Conservation (phyloP, 2,329 filamentous ascomycete genomes). For the Dryadomyces sulphureus region DNA sequence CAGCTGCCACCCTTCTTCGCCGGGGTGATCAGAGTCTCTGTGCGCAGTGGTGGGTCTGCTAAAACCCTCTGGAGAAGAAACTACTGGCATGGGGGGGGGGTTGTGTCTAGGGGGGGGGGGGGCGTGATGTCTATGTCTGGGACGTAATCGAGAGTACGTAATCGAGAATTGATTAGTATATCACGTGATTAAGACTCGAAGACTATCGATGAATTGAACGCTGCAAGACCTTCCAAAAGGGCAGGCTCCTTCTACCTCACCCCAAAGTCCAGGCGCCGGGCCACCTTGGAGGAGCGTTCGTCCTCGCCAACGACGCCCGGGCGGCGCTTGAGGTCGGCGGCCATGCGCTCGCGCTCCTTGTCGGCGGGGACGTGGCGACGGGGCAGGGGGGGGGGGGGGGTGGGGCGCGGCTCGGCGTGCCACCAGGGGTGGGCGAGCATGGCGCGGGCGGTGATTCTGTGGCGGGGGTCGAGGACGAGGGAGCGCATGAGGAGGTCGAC, state of each 20-base stretch:
- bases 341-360: conserved; percentile 29
- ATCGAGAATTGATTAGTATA: no score
- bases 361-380: conserved; percentile 55
- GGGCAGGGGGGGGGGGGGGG: conserved; percentile 67
- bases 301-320: conserved; percentile 51
- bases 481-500: conserved; percentile 82
- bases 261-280: conserved; percentile 70
- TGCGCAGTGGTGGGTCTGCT: no score
- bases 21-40: no score
- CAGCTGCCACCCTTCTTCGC: conserved; percentile 6
- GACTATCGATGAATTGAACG: no score
- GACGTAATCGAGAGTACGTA: no score
- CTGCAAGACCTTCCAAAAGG: no score
- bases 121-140: no score
- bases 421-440: conserved; percentile 80
- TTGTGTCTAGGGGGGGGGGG: no score
- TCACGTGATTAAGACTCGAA: no score
- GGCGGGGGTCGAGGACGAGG: conserved; percentile 72
- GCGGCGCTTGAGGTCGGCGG: conserved; percentile 64
- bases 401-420: conserved; percentile 69
- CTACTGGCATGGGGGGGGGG: no score
- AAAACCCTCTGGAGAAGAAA: no score
- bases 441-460: conserved; percentile 60
- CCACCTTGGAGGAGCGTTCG: conserved; percentile 57
- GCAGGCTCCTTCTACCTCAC: no score